A percentile compares a stretch with the other conserved stretches of the same genome.
Evolutionary conservation across 768 basidiomycete genomes (phyloP).

Genomic region (Myochromella boudieri): DNA sequence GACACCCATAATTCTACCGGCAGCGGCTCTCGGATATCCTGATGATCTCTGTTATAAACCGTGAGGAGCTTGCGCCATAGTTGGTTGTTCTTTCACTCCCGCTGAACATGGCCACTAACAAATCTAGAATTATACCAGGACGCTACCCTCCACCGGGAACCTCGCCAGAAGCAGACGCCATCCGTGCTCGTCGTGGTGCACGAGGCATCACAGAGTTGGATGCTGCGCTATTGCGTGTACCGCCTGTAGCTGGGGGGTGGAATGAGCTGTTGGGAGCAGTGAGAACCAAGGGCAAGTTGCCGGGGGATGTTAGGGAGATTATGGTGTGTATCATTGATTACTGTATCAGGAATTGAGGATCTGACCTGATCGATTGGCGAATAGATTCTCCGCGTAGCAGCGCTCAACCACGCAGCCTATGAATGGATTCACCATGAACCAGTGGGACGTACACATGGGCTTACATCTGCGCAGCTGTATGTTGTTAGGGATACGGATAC

Average conservation of each 20-base stretch:
- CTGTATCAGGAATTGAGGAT: not conserved
- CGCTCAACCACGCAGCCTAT: slow-evolving; percentile 47
- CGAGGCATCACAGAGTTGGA: slow-evolving; percentile 52
- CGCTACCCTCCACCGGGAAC: slow-evolving; percentile 42
- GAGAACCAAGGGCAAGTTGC: slow-evolving; percentile 44
- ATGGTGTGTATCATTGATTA: slow-evolving; percentile 35
- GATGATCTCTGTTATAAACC: too few relatives aligned
- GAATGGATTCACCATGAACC: slow-evolving; percentile 61
- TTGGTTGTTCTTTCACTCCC: not conserved
- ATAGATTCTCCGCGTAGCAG: slow-evolving; percentile 52
- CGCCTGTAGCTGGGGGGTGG: slow-evolving; percentile 49
- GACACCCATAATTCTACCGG: too few relatives aligned
- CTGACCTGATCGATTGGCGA: not conserved
- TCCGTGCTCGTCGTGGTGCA: slow-evolving; percentile 46
- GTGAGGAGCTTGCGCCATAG: too few relatives aligned
- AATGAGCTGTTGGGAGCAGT: slow-evolving; percentile 50
- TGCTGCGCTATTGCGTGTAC: slow-evolving; percentile 47
- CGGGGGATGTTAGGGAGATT: slow-evolving; percentile 48
- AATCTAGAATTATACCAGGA: slow-evolving; percentile 44
- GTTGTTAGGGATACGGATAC: slow-evolving; percentile 49
- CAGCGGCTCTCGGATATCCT: too few relatives aligned
- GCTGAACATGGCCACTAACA: slow-evolving; percentile 11
- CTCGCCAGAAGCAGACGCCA: slow-evolving; percentile 46
- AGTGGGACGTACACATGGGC: slow-evolving; percentile 47
- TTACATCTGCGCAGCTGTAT: slow-evolving; percentile 54